These are phyloP conservation scores for Corrigiola litoralis DNA, from an alignment of 179 eudicot genomes.

Conservation along the genomic window DNA sequence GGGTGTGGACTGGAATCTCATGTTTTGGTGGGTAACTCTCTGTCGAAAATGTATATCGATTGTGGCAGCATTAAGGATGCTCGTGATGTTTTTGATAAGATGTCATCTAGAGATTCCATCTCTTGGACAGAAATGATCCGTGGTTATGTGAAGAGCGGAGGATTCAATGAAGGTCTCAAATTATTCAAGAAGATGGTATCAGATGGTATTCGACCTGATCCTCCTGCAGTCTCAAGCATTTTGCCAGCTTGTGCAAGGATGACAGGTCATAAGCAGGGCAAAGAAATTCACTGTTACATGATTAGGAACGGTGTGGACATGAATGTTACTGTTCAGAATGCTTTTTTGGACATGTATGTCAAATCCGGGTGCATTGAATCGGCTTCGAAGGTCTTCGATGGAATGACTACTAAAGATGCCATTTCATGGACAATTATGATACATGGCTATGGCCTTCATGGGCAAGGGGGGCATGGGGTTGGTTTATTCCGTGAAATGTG, in stretches of 20 bases:
- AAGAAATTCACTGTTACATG: conserved; percentile 63
- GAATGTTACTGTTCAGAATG: conserved; percentile 51
- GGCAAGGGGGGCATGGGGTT: conserved; percentile 51
- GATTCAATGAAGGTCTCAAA: conserved; percentile 65
- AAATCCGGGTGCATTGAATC: conserved; percentile 60
- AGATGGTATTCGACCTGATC: conserved; percentile 51
- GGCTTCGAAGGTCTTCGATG: conserved; percentile 44
- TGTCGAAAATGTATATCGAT: conserved; percentile 63
- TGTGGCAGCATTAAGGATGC: conserved; percentile 57
- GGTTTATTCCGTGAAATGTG: conserved; percentile 47
- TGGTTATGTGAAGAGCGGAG: conserved; percentile 66
- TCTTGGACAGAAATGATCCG: conserved; percentile 75
- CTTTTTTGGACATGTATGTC: conserved; percentile 72
- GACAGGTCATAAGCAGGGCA: conserved; percentile 68
- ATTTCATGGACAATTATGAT: conserved; percentile 77
- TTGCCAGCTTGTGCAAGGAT: conserved; percentile 79
- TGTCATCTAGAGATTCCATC: conserved; percentile 50
- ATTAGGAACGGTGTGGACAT: conserved; percentile 44
- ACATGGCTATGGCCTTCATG: conserved; percentile 57
- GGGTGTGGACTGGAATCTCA: conserved; percentile 44
- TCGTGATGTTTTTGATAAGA: conserved; percentile 44
- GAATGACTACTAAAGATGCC: conserved; percentile 44
- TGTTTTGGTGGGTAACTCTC: conserved; percentile 57
- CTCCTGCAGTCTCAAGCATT: conserved; percentile 45
- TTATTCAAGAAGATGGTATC: conserved; percentile 48